Evolutionary conservation across 2,329 filamentous ascomycete species (phyloP).

Genomic region (Paramyrothecium sp.): DNA sequence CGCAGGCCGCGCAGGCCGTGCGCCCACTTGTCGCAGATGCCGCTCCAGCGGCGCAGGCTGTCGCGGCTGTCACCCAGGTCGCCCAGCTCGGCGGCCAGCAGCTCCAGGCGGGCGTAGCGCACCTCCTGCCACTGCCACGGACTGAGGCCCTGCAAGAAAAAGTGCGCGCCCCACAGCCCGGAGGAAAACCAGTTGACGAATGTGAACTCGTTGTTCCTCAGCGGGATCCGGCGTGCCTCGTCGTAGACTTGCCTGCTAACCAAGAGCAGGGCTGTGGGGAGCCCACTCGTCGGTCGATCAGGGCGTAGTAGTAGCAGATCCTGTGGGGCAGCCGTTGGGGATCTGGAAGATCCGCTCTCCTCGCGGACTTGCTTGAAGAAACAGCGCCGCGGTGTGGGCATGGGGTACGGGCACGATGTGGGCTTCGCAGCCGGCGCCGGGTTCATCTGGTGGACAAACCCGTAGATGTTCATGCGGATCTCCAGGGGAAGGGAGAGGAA

Average conservation of each 20-base stretch:
- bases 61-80: slow-evolving; percentile 12
- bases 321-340: no score
- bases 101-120: slow-evolving; percentile 39
- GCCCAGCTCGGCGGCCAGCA: slow-evolving; percentile 35
- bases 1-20: slow-evolving; percentile 36
- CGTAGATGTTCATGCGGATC: slow-evolving; percentile 45
- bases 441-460: slow-evolving; percentile 35
- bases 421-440: slow-evolving; percentile 22
- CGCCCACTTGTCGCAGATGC: slow-evolving; percentile 33
- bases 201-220: slow-evolving; percentile 42
- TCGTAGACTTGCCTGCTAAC: slow-evolving; percentile 38
- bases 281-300: slow-evolving; percentile 32
- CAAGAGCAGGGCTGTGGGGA: slow-evolving; percentile 39
- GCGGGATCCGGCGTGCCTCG: slow-evolving; percentile 39
- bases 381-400: slow-evolving; percentile 29
- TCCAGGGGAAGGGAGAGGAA: slow-evolving; percentile 39
- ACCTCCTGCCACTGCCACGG: slow-evolving; percentile 42
- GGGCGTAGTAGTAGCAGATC: slow-evolving; percentile 25
- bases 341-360: background rate
- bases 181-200: slow-evolving; percentile 46
- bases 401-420: slow-evolving; percentile 29
- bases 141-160: slow-evolving; percentile 29
- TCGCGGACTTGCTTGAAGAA: slow-evolving; percentile 20
- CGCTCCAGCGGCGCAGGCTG: slow-evolving; percentile 28
- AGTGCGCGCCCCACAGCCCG: slow-evolving; percentile 38